A percentile compares a stretch with the other conserved stretches of the same genome.
phyloP scores from a whole-genome alignment of 306 rosid genomes.

The Fragaria vesca region DNA sequence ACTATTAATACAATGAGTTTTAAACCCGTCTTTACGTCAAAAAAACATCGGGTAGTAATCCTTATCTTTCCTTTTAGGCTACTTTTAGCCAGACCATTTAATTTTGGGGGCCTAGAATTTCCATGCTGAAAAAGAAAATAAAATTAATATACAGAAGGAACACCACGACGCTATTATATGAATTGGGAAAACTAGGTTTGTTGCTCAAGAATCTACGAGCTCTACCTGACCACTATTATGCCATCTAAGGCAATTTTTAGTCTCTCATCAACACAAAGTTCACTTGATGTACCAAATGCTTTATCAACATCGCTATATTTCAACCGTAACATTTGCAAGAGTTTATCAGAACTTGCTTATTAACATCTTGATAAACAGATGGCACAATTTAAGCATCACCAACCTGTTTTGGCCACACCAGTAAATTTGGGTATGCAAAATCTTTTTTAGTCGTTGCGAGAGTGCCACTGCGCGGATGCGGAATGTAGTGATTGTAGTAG shows the following conservation, averaged over 20 bases:
- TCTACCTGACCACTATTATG: slow-evolving; percentile 90
- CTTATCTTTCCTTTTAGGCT: slow-evolving; percentile 79
- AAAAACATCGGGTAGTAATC: slow-evolving; percentile 92
- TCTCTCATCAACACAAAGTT: slow-evolving; percentile 91
- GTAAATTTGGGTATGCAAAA: too few species aligned
- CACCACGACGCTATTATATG: slow-evolving; percentile 32
- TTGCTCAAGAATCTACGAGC: slow-evolving; percentile 27
- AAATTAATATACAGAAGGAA: slow-evolving; percentile 31
- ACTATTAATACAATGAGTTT: too few species aligned
- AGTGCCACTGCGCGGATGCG: too few species aligned
- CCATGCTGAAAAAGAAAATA: slow-evolving; percentile 58
- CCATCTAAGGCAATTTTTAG: slow-evolving; percentile 91
- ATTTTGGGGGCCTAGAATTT: slow-evolving; percentile 73
- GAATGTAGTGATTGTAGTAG: too few species aligned
- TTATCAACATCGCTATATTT: slow-evolving; percentile 95
- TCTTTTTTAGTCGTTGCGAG: too few species aligned
- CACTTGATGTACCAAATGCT: slow-evolving; percentile 93
- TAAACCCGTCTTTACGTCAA: too few species aligned
- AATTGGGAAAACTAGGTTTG: slow-evolving; percentile 20
- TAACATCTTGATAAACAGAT: slow-evolving; percentile 21
- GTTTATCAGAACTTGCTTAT: slow-evolving; percentile 22
- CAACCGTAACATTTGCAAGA: slow-evolving; percentile 52
- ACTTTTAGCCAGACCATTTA: slow-evolving; percentile 45
- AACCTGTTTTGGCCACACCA: too few species aligned
- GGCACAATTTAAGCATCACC: slow-evolving; percentile 29